phyloP scores from a whole-genome alignment of 495 filamentous ascomycete species.

The Neurospora africana region DNA sequence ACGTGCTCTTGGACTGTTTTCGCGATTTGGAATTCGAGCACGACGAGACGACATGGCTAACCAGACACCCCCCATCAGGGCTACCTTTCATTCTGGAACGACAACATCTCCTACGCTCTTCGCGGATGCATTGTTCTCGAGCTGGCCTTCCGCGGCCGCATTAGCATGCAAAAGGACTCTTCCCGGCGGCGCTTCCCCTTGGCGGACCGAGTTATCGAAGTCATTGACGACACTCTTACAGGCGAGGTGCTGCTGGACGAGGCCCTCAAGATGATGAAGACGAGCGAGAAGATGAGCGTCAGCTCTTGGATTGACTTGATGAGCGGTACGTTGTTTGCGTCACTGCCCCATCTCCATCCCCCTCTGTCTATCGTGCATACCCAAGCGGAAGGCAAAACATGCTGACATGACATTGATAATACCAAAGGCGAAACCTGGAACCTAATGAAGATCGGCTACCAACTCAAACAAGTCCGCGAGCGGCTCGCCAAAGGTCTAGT shows the following conservation, averaged over 20 bases:
- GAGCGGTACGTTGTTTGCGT: conserved; percentile 55
- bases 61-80: conserved; percentile 44
- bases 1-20: background rate
- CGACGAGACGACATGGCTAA: background rate
- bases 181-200: conserved; percentile 85
- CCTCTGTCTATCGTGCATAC: no score
- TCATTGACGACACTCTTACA: conserved; percentile 92
- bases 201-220: conserved; percentile 87
- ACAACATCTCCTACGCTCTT: conserved; percentile 97
- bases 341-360: no score
- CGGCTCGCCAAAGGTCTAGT: conserved; percentile 95
- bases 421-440: conserved; percentile 93
- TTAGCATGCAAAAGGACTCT: conserved; percentile 97
- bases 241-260: conserved; percentile 97
- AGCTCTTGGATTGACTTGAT: conserved; percentile 97
- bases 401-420: background rate
- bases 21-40: background rate
- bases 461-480: conserved; percentile 97
- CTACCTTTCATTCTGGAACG: conserved; percentile 99
- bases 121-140: conserved; percentile 97
- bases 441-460: conserved; percentile 99
- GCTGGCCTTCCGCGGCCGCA: conserved; percentile 85
- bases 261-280: conserved; percentile 99
- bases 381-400: background rate
- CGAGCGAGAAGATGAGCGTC: conserved; percentile 98